A percentile compares a stretch with the other conserved stretches of the same genome.
Evolutionary conservation across 306 rosid genomes (phyloP).

Genomic region (Carpinus viminea): DNA sequence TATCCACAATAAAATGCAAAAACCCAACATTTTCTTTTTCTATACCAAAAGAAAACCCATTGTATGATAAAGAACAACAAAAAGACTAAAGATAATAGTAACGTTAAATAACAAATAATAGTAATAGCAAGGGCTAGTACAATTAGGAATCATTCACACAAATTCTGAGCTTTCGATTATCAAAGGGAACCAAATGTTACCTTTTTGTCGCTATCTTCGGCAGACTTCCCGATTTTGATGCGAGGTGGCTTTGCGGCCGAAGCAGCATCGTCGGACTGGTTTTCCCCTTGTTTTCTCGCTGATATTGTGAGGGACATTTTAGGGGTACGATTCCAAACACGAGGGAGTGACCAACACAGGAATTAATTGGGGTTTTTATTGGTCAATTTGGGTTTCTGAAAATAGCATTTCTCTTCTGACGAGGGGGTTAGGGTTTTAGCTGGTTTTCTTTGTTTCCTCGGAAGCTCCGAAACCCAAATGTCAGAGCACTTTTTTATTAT

Average conservation of each 20-base stretch:
- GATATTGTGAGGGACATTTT: constrained; percentile 50
- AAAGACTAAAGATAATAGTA: neutral
- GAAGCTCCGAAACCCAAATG: neutral
- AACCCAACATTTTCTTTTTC: neutral
- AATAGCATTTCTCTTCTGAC: no score
- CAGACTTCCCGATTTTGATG: constrained; percentile 53
- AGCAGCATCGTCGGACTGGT: constrained; percentile 58
- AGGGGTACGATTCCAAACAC: neutral
- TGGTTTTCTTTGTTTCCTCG: neutral
- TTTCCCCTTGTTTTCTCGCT: constrained; percentile 56
- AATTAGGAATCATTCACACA: constrained; percentile 26
- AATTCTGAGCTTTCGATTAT: neutral
- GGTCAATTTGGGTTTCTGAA: no score
- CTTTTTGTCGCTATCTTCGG: constrained; percentile 75
- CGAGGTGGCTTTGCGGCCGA: constrained; percentile 64
- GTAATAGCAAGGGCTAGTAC: neutral
- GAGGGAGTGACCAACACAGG: neutral
- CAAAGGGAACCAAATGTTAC: constrained; percentile 26
- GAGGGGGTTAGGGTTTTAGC: constrained; percentile 13
- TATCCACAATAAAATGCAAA: neutral
- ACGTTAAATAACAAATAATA: neutral
- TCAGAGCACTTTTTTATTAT: neutral
- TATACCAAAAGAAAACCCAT: neutral
- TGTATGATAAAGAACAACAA: neutral
- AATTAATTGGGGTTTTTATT: constrained; percentile 32